Conservation (phyloP, 225 moss, liverwort and hornwort genomes). For the Anthoceros angustus region DNA sequence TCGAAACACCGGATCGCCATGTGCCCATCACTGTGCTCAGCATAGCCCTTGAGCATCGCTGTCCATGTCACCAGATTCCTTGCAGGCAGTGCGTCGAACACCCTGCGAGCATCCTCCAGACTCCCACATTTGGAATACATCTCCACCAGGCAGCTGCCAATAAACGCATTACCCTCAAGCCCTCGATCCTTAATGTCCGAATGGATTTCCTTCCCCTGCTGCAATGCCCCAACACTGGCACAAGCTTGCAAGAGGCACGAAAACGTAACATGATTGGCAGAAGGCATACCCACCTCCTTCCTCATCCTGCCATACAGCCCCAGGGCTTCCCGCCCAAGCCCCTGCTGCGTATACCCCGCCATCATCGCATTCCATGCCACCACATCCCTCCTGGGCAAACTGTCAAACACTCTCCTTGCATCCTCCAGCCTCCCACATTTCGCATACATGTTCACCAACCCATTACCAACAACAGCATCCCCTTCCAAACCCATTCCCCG, state of each 20-base stretch:
- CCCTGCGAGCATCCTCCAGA: not conserved
- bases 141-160: not conserved
- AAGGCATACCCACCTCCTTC: not conserved
- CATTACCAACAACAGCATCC: not conserved
- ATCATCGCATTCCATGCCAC: slow-evolving; percentile 3
- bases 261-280: not conserved
- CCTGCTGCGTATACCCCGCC: not conserved
- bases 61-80: not conserved
- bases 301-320: not conserved
- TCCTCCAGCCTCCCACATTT: slow-evolving; percentile 3
- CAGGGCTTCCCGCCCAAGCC: not conserved
- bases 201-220: not conserved
- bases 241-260: not conserved
- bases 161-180: not conserved
- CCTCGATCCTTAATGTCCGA: not conserved
- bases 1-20: not conserved
- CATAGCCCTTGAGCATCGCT: not conserved
- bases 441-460: not conserved
- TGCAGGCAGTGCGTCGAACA: not conserved
- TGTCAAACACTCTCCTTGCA: not conserved
- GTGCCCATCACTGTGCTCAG: not conserved
- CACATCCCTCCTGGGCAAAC: not conserved
- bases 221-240: not conserved
- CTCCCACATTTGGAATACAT: slow-evolving; percentile 3
- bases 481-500: not conserved